A percentile compares a stretch with the other conserved stretches of the same genome.
phyloP scores from a whole-genome alignment of 106 monocot species.

The Ottelia alismoides region DNA sequence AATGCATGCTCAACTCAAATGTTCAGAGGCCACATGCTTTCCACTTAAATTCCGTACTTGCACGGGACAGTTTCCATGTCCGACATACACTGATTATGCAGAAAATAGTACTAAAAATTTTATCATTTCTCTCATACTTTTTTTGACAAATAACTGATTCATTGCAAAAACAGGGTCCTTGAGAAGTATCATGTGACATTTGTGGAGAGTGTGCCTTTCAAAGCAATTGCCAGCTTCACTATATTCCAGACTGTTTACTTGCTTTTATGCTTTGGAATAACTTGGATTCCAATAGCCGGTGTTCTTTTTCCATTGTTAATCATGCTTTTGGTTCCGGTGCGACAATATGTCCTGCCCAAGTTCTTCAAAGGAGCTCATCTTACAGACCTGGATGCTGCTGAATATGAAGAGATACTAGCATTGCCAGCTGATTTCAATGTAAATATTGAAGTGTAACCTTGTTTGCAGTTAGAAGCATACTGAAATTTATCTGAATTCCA shows the following conservation, averaged over 20 bases:
- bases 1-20: background rate
- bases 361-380: slow-evolving; percentile 32
- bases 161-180: slow-evolving; percentile 10
- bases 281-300: slow-evolving; percentile 34
- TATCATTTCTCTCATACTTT: background rate
- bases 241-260: slow-evolving; percentile 27
- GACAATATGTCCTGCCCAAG: slow-evolving; percentile 28
- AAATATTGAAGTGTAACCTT: background rate
- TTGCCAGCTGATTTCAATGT: slow-evolving; percentile 7
- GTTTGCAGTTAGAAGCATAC: background rate
- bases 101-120: background rate
- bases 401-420: slow-evolving; percentile 25
- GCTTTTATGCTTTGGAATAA: slow-evolving; percentile 35
- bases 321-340: slow-evolving; percentile 29
- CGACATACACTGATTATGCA: background rate
- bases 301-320: slow-evolving; percentile 34
- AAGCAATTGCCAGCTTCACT: slow-evolving; percentile 14
- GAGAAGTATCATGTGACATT: slow-evolving; percentile 25
- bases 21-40: background rate
- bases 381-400: slow-evolving; percentile 26
- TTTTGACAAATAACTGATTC: background rate
- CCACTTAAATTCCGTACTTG: background rate
- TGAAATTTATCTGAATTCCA: background rate
- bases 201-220: slow-evolving; percentile 35
- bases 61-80: background rate